Base-by-base conservation (phyloP, 805 yeast species). In the Cyberlindnera amylophila region DNA sequence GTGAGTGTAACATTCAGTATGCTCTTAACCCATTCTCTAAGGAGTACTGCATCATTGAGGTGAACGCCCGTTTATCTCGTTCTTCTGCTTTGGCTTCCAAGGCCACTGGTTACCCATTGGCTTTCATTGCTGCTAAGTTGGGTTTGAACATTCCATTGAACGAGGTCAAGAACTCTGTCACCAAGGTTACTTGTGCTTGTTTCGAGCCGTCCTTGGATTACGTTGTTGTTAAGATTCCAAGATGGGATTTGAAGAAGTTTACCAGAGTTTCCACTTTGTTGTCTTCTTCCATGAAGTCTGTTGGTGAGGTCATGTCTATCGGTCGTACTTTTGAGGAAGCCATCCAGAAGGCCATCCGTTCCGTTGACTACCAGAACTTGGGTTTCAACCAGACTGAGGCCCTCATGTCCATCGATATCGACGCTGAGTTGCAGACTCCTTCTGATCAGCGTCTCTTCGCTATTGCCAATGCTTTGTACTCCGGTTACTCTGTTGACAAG, bases 231-330 rank as follows among this genome's bases (percentile, higher is more conserved):
- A 91, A 91, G 76, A 89, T 91, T 61, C 99, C 99, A 56, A 82
- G 97, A 70, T 91, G 99, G 99, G 99, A 91, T 73, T 73, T 91
- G 65, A 67, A 91, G 54, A 91, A 91, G 75, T 93, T 91, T 50
- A 86, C 87, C 65, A 80, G 96, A 66, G 88, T 63, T 91, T 93
- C 67, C 95, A 84, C 49, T 84, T 91, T 61, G 96, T 86, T 51
- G 93, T 93, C 96, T 36, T 86, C 96, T 9, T 81, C 97, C 34
- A 91, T 91, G 99, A 91, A 91, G 68, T 90, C 97, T 46, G 99
- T 91, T 42, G 99, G 99, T 66, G 99, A 91, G 69, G 99, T 91
- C 46, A 91, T 91, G 99, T 93, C 96, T 35, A 93, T 91, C 61
- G 99, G 99, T 61, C 83, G 99, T 70, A 91, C 81, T 51, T 91